Percentiles rank a stretch among this genome's conserved stretches.
phyloP scores from a whole-genome alignment of 176 grass and related monocot genomes.

The Alopecurus myosuroides region DNA sequence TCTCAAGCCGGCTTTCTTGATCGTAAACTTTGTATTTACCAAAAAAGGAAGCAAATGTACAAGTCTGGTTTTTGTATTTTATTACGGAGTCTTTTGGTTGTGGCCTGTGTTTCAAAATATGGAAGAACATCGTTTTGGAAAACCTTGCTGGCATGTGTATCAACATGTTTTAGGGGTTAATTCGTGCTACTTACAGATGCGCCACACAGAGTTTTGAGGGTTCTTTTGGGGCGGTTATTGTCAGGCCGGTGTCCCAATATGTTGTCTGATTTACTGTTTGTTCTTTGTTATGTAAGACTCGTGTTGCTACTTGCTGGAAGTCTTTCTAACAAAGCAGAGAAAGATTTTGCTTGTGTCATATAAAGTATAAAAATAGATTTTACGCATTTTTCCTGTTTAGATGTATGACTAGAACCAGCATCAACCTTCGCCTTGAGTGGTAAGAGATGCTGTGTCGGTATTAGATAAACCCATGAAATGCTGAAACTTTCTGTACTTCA shows the following conservation, averaged over 20 bases:
- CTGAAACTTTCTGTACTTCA: not conserved
- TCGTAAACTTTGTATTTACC: not conserved
- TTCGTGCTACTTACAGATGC: not conserved
- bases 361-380: not conserved
- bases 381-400: not conserved
- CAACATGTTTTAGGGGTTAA: not conserved
- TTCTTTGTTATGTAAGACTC: not conserved
- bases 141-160: not conserved
- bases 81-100: not conserved
- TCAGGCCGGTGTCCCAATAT: not conserved
- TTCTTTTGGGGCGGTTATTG: not conserved
- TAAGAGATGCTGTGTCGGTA: not conserved
- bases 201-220: not conserved
- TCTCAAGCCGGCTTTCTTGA: conserved; percentile 2
- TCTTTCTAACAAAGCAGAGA: not conserved
- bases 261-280: not conserved
- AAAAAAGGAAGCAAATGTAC: not conserved
- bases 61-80: not conserved
- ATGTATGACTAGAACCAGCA: not conserved
- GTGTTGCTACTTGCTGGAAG: not conserved
- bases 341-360: not conserved
- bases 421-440: not conserved
- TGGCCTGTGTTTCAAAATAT: not conserved
- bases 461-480: conserved; percentile 8
- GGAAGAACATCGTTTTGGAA: not conserved